Percentiles rank a stretch among this genome's conserved stretches.
phyloP scores from a whole-genome alignment of 495 filamentous ascomycete genomes.

The Tuber umbilicatum region DNA sequence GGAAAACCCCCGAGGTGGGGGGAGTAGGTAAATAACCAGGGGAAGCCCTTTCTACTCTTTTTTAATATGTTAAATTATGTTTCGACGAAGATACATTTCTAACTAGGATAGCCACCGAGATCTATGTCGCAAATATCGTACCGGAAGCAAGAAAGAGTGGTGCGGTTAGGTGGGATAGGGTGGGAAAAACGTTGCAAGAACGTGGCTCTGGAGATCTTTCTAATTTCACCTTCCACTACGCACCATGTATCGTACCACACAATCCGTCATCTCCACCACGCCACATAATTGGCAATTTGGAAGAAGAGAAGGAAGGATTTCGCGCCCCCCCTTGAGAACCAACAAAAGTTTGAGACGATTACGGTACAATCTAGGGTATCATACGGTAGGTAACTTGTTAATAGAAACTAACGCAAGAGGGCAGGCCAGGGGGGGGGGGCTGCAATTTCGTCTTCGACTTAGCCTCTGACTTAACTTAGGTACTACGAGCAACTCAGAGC shows the following conservation, averaged over 20 bases:
- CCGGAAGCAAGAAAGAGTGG: neutral
- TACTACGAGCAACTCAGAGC: neutral
- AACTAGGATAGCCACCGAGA: neutral
- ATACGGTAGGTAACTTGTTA: neutral
- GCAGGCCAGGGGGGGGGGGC: neutral
- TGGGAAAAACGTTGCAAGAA: slow-evolving; percentile 1
- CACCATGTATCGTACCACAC: neutral
- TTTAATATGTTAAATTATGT: neutral
- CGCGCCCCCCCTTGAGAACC: neutral
- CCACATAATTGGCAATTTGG: neutral
- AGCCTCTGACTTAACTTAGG: neutral
- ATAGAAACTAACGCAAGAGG: neutral
- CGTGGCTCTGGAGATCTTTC: neutral
- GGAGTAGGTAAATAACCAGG: neutral
- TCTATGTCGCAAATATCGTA: neutral
- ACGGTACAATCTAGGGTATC: neutral
- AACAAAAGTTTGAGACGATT: neutral
- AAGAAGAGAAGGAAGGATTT: neutral
- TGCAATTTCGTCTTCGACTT: neutral
- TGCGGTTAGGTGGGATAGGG: neutral
- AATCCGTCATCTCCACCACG: neutral
- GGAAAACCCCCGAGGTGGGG: neutral
- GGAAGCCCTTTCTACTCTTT: neutral
- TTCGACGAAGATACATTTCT: neutral
- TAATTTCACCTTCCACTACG: neutral